phyloP scores from a whole-genome alignment of 23 red algal genomes.

The Agarophyton chilense region DNA sequence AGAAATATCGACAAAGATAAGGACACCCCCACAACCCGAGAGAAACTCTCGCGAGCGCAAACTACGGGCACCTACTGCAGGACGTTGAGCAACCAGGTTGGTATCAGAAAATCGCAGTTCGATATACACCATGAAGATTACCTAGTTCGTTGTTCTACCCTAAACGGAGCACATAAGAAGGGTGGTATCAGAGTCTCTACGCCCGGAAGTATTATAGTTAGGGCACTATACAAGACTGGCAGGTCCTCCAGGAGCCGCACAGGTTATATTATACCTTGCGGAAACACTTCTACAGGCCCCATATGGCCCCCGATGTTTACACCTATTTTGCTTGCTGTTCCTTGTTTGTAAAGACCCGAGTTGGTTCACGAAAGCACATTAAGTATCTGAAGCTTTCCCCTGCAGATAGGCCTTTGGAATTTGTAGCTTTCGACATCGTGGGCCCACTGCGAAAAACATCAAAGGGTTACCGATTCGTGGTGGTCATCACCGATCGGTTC shows the following conservation, averaged over 20 bases:
- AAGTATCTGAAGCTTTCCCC: constrained; percentile 40
- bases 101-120: background rate
- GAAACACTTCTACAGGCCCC: constrained; percentile 36
- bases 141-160: background rate
- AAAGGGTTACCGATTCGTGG: background rate
- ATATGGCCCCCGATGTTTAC: constrained; percentile 2
- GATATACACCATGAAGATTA: background rate
- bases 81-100: background rate
- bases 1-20: background rate
- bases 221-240: background rate
- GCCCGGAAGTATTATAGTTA: background rate
- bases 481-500: constrained; percentile 36
- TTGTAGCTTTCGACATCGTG: constrained; percentile 8
- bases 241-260: background rate
- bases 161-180: constrained; percentile 1
- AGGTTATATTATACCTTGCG: constrained; percentile 14
- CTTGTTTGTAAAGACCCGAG: background rate
- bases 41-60: no score
- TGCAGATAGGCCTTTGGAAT: background rate
- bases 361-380: background rate
- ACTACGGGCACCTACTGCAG: no score
- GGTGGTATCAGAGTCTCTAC: background rate
- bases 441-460: background rate
- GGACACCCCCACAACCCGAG: background rate
- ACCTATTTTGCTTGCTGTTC: background rate